Evolutionary conservation across 345 rosid genomes (phyloP).

Genomic region (Rhodamnia rubescens): DNA sequence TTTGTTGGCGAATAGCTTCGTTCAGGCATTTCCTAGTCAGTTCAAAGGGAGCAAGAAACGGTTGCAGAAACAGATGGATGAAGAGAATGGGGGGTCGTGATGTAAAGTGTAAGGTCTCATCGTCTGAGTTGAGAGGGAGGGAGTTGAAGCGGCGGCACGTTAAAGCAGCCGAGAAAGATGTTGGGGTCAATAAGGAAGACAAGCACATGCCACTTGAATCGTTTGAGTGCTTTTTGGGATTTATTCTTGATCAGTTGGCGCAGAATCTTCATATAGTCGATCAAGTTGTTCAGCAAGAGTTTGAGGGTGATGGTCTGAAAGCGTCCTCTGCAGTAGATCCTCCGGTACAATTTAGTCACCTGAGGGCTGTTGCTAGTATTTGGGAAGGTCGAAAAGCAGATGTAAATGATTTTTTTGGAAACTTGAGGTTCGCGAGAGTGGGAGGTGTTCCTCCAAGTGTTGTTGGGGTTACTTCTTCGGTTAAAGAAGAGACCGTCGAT

Average conservation of each 20-base stretch:
- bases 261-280: conserved; percentile 66
- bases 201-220: conserved; percentile 35
- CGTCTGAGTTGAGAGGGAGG: conserved; percentile 11
- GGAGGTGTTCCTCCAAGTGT: conserved; percentile 79
- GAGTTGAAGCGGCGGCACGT: conserved; percentile 10
- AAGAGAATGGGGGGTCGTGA: conserved; percentile 18
- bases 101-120: conserved; percentile 15
- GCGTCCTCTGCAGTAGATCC: conserved; percentile 11
- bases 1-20: conserved; percentile 56
- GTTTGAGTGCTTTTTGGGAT: conserved; percentile 45
- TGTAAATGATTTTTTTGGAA: conserved; percentile 73
- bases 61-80: conserved; percentile 29
- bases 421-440: conserved; percentile 78
- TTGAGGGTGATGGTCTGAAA: conserved; percentile 11
- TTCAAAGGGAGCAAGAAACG: conserved; percentile 41
- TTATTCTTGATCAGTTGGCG: conserved; percentile 38
- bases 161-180: conserved; percentile 3
- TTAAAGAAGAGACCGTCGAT: conserved; percentile 46
- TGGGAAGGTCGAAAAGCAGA: conserved; percentile 79
- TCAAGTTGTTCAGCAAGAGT: conserved; percentile 31
- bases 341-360: conserved; percentile 29
- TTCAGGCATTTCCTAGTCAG: conserved; percentile 54
- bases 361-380: conserved; percentile 35
- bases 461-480: conserved; percentile 56
- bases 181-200: conserved; percentile 15